A percentile compares a stretch with the other conserved stretches of the same genome.
These are phyloP conservation scores for Trichosanthes truncata DNA, from an alignment of 306 rosid genomes.

Conservation along the genomic window DNA sequence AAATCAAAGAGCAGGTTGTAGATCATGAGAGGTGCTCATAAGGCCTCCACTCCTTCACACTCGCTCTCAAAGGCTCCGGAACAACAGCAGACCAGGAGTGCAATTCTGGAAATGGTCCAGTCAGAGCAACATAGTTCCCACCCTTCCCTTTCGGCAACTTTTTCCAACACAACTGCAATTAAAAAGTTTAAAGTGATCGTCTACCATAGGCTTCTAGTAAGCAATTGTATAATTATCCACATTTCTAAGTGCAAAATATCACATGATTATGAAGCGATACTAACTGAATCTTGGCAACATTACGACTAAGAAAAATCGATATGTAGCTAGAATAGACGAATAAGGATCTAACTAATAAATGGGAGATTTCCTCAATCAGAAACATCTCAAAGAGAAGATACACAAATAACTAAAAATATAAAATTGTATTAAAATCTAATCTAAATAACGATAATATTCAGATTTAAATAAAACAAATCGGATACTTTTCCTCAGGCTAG, in stretches of 20 bases:
- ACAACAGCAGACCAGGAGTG: conserved; percentile 61
- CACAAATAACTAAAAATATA: neutral
- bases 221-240: neutral
- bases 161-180: conserved; percentile 80
- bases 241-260: neutral
- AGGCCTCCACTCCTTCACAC: conserved; percentile 62
- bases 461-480: neutral
- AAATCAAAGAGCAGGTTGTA: conserved; percentile 9
- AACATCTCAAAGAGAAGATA: neutral
- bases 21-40: conserved; percentile 19
- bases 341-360: neutral
- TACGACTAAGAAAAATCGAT: neutral
- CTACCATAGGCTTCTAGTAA: neutral
- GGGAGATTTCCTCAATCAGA: neutral
- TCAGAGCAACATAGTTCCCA: conserved; percentile 68
- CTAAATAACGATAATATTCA: neutral
- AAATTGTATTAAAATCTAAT: neutral
- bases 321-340: neutral
- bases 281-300: neutral
- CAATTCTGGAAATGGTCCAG: conserved; percentile 72
- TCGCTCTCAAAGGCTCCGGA: conserved; percentile 39
- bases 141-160: conserved; percentile 47
- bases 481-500: no score
- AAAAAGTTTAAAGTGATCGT: neutral
- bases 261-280: neutral